These are phyloP conservation scores for Cyclospora cayetanensis DNA, from an alignment of 169 alveolate species.

Conservation along the genomic window DNA sequence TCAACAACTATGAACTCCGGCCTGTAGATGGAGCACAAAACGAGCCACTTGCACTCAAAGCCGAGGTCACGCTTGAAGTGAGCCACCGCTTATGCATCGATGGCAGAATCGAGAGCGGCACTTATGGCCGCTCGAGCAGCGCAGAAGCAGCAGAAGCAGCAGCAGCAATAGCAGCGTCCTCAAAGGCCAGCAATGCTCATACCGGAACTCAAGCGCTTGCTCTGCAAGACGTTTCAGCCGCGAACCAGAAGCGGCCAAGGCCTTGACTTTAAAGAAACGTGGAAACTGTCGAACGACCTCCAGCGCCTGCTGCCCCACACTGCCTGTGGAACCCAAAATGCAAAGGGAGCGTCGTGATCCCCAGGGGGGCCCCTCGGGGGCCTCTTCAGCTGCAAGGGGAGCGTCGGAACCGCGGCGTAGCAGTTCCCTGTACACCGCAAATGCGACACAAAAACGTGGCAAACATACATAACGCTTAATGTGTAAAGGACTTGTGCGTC, in stretches of 20 bases:
- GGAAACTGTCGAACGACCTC: not conserved
- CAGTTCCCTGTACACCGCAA: slow-evolving; percentile 5
- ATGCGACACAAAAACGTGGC: not conserved
- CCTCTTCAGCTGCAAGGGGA: not conserved
- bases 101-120: no score
- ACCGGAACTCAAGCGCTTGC: slow-evolving; percentile 28
- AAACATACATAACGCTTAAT: not conserved
- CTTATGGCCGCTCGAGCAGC: no score
- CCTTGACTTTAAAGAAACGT: not conserved
- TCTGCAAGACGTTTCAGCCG: not conserved
- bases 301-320: not conserved
- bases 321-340: slow-evolving; percentile 27
- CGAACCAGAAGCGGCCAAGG: not conserved
- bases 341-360: not conserved
- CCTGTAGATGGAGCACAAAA: not conserved
- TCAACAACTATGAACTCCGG: slow-evolving; percentile 3
- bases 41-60: no score
- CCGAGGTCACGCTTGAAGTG: no score
- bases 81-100: no score
- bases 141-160: not conserved
- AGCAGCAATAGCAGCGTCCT: not conserved
- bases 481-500: no score
- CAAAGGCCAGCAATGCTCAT: no score
- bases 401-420: not conserved
- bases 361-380: not conserved